Evolutionary conservation across 768 basidiomycete species (phyloP), one percentile per base, ranked within the genome.

Genomic region (Mycena albidolilacea): DNA sequence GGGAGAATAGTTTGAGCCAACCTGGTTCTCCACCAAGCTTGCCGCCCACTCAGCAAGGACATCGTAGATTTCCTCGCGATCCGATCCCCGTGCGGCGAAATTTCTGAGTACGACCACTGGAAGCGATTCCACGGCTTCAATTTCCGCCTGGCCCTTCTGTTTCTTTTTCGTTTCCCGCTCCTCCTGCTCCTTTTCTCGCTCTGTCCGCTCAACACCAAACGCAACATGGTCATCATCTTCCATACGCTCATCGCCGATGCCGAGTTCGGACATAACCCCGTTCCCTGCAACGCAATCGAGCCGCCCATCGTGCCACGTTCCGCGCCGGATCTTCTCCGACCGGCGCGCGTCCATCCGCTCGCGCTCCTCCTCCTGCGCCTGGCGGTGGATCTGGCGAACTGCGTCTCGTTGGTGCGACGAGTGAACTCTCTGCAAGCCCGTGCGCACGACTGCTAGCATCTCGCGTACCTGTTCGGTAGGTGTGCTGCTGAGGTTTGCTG

Each of bases 11-110:
- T 9, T 73, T 83, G 55, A 70, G 92, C 2, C 67, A 59, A 95
- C 95, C 85, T 93, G 89, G 75, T 91, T 94, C 79, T 98, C 95
- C 0, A 92, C 90, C 57, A 99, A 83, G 10, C 85, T 87, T 0
- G 95, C 95, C 3, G 90, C 93, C 97, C 97, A 99, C 67, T 93
- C 90, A 0, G 94, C 88, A 38, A 99, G 82, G 1, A 92, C 93
- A 38, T 85, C 86, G 80, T 95, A 87, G 11, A 98, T 77, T 61
- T 95, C 95, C 60, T 94, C 93, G 74, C 89, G 89, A 57, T 86
- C 81, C 15, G 84, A 83, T 5, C 89, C 88, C 9, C 69, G 69
- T 87, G 84, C 76, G 89, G 91, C 15, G 87, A 91, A 98, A 81
- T 95, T 93, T 43, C 41, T 43, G 78, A 99, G 89, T 15, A 99